phyloP scores from a whole-genome alignment of 108 stramenopile species.

The Pelagomonas calceolata region DNA sequence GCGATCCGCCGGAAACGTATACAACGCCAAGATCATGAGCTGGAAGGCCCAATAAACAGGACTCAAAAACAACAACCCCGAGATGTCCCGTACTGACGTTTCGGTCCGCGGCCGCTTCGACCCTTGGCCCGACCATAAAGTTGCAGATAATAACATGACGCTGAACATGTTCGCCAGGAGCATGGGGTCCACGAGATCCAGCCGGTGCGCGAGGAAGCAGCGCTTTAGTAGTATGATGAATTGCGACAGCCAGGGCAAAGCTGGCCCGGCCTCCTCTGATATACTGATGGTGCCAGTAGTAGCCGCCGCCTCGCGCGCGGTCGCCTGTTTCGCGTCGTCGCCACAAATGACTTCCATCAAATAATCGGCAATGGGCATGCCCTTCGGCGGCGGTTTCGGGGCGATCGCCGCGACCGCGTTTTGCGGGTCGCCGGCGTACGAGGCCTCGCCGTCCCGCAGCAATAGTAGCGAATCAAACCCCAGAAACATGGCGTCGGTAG shows the following conservation, averaged over 20 bases:
- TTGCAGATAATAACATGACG: not conserved
- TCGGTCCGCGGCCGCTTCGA: not conserved
- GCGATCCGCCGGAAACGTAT: not conserved
- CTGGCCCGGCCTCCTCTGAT: not conserved
- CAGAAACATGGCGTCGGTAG: conserved; percentile 16
- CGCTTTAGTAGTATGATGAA: not conserved
- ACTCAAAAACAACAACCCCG: not conserved
- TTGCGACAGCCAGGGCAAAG: not conserved
- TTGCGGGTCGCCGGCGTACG: conserved; percentile 6
- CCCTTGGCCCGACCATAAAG: not conserved
- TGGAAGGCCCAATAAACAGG: not conserved
- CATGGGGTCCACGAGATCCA: not conserved
- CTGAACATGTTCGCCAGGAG: not conserved
- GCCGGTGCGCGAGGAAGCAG: not conserved
- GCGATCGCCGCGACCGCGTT: not conserved
- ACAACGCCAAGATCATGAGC: not conserved
- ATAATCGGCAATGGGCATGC: not conserved
- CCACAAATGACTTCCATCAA: not conserved
- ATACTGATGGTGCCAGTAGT: not conserved
- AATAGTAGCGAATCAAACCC: conserved; percentile 11
- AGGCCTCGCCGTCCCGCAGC: not conserved
- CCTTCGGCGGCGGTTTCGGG: not conserved
- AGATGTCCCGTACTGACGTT: not conserved
- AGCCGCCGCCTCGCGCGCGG: not conserved
- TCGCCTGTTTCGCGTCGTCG: not conserved